Percentiles rank a stretch among this genome's conserved stretches.
These are phyloP conservation scores for Moesziomyces sp. DNA, from an alignment of 1,284 basidiomycete species.

Conservation along the genomic window DNA sequence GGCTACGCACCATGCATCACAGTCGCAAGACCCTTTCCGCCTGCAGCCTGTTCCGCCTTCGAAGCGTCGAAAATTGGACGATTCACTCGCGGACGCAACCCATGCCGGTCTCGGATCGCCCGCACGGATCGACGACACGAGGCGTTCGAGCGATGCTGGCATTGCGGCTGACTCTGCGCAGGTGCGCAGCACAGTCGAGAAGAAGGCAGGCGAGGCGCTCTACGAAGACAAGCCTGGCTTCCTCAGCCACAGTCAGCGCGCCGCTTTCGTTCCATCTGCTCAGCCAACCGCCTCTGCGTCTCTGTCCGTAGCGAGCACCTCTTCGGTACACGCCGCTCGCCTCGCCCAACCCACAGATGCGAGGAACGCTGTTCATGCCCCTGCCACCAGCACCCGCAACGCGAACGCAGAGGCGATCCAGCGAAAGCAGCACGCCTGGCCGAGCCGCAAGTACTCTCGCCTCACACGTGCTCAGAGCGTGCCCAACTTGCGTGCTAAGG, in stretches of 20 bases:
- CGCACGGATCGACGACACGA: slow-evolving; percentile 9
- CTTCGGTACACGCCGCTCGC: background rate
- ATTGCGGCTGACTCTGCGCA: background rate
- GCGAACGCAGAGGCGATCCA: slow-evolving; percentile 5
- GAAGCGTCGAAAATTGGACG: slow-evolving; percentile 35
- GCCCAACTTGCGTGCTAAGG: slow-evolving; percentile 47
- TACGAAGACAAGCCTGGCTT: background rate
- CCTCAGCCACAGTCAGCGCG: background rate
- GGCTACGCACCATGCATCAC: background rate
- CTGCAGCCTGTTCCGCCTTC: slow-evolving; percentile 28
- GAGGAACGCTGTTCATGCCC: background rate
- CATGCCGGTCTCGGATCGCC: background rate
- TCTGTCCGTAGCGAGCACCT: background rate
- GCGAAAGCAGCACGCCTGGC: slow-evolving; percentile 18
- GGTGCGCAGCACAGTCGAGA: background rate
- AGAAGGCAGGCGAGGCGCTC: background rate
- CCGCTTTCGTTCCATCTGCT: background rate
- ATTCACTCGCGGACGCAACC: background rate
- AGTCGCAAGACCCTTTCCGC: slow-evolving; percentile 15
- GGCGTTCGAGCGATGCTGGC: slow-evolving; percentile 26
- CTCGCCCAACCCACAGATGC: background rate
- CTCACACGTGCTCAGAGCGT: slow-evolving; percentile 45
- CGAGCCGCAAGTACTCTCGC: slow-evolving; percentile 22
- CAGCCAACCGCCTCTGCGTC: background rate
- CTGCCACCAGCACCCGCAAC: background rate